These are phyloP conservation scores for Verruconis gallopava DNA, from an alignment of 2,329 filamentous ascomycete genomes.

Conservation along the genomic window DNA sequence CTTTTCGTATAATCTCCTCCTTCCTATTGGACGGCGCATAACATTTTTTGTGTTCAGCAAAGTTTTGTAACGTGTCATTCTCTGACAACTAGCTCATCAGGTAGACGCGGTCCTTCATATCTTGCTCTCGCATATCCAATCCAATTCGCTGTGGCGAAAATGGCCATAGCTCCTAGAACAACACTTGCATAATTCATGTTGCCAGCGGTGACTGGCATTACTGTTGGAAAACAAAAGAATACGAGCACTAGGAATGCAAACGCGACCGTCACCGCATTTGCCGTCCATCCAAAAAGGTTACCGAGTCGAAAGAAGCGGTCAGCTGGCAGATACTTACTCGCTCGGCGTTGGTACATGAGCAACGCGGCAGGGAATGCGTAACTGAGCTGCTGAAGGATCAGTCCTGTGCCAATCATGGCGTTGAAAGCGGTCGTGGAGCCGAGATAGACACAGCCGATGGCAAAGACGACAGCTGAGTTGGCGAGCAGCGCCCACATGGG, in stretches of 20 bases:
- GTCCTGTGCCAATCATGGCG: slow-evolving; percentile 40
- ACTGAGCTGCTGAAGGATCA: slow-evolving; percentile 41
- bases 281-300: slow-evolving; percentile 1
- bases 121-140: slow-evolving; percentile 2
- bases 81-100: slow-evolving; percentile 1
- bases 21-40: too few species aligned
- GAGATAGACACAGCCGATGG: slow-evolving; percentile 38
- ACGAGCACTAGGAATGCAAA: not conserved
- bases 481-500: slow-evolving; percentile 31
- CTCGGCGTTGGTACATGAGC: slow-evolving; percentile 26
- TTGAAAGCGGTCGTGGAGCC: slow-evolving; percentile 36
- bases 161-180: slow-evolving; percentile 3
- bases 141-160: slow-evolving; percentile 3
- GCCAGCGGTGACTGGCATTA: slow-evolving; percentile 27
- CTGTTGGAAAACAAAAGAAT: slow-evolving; percentile 23
- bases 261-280: not conserved
- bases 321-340: not conserved
- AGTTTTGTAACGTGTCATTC: too few species aligned
- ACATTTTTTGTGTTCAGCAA: too few species aligned
- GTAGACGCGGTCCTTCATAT: slow-evolving; percentile 1
- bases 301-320: not conserved
- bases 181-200: slow-evolving; percentile 29
- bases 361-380: slow-evolving; percentile 45
- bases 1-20: too few species aligned
- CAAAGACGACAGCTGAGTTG: slow-evolving; percentile 33